Conservation (phyloP, 2,329 filamentous ascomycete species). For the Scedosporium minutisporum region DNA sequence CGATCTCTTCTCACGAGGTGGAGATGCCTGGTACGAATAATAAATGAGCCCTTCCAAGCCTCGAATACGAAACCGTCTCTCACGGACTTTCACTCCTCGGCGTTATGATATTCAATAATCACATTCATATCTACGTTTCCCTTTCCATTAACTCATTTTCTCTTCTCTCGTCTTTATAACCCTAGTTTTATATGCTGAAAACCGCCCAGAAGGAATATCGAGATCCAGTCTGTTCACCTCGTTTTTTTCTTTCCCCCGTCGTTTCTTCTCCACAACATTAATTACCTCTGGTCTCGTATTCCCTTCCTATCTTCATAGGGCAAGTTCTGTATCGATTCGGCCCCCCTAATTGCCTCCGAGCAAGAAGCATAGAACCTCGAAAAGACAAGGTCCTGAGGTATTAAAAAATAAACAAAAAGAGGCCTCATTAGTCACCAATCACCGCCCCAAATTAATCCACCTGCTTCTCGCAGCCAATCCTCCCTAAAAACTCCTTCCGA, state of each 20-base stretch:
- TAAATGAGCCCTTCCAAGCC: no score
- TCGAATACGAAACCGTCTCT: no score
- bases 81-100: no score
- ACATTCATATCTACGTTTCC: neutral
- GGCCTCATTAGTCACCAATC: neutral
- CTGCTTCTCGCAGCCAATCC: slow-evolving; percentile 77
- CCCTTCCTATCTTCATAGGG: neutral
- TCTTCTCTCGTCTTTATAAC: neutral
- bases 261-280: neutral
- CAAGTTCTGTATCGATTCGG: neutral
- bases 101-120: no score
- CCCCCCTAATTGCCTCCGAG: no score
- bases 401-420: neutral
- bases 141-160: neutral
- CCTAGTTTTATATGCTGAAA: neutral
- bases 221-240: neutral
- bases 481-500: slow-evolving; percentile 69
- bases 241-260: neutral
- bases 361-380: neutral
- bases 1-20: no score
- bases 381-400: neutral
- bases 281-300: neutral
- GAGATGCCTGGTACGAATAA: no score
- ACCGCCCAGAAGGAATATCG: neutral
- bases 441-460: neutral